Evolutionary conservation across 495 filamentous ascomycete species (phyloP).

Genomic region (Chaetomium cochliodes): DNA sequence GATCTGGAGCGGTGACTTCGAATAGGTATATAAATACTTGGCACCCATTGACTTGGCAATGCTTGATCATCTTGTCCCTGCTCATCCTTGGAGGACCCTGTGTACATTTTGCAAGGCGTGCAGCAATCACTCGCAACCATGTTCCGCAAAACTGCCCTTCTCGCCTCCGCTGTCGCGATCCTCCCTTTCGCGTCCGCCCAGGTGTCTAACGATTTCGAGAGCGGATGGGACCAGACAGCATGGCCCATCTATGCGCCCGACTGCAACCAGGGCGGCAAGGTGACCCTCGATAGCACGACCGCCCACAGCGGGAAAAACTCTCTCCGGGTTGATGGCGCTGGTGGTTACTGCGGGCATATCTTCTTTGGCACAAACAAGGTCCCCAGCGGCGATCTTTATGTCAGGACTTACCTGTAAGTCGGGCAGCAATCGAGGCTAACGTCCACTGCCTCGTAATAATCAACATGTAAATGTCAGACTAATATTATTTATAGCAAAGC

Average conservation of each 20-base stretch:
- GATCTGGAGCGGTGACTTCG: not conserved
- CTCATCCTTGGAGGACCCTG: not conserved
- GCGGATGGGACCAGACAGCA: slow-evolving; percentile 51
- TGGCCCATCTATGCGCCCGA: slow-evolving; percentile 57
- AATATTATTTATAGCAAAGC: slow-evolving; percentile 43
- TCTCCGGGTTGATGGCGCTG: slow-evolving; percentile 51
- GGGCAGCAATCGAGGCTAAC: not conserved
- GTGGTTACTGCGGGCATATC: slow-evolving; percentile 59
- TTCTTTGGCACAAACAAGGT: slow-evolving; percentile 58
- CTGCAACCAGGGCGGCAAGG: slow-evolving; percentile 57
- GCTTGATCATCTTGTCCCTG: not conserved
- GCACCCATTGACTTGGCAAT: slow-evolving; percentile 1
- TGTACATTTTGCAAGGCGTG: not conserved
- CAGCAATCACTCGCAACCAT: slow-evolving; percentile 2
- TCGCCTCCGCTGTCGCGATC: slow-evolving; percentile 46
- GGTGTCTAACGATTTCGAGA: slow-evolving; percentile 54
- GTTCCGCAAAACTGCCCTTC: slow-evolving; percentile 34
- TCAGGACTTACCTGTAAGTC: slow-evolving; percentile 54
- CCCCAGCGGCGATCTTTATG: slow-evolving; percentile 56
- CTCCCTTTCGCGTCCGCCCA: slow-evolving; percentile 47
- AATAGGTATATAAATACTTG: not conserved
- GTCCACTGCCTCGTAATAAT: not conserved
- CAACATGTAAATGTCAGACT: slow-evolving; percentile 28
- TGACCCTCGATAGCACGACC: slow-evolving; percentile 51
- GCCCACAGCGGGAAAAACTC: slow-evolving; percentile 58